These are phyloP conservation scores for Wickerhamiella kurtzmanii DNA, from an alignment of 805 yeast species.

Conservation along the genomic window DNA sequence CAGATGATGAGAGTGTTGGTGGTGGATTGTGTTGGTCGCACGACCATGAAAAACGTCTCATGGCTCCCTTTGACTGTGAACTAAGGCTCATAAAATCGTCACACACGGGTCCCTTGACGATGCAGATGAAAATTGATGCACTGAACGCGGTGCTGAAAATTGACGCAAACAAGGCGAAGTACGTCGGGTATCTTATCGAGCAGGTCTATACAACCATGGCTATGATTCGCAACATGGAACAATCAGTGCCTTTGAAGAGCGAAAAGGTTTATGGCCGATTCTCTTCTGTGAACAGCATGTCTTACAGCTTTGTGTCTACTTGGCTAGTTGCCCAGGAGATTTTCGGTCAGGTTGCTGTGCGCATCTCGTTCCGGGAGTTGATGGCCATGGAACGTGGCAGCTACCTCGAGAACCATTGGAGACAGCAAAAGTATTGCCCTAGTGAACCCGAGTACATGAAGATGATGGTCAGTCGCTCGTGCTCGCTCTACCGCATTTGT, in stretches of 20 bases:
- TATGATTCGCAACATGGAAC: not conserved
- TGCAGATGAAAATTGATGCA: not conserved
- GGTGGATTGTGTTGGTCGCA: not conserved
- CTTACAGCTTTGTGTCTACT: not conserved
- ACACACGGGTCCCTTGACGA: not conserved
- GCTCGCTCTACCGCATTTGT: not conserved
- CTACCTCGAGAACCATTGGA: conserved; percentile 1
- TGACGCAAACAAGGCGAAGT: not conserved
- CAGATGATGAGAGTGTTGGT: not conserved
- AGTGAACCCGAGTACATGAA: not conserved
- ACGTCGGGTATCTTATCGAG: not conserved
- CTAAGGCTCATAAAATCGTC: not conserved
- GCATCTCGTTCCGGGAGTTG: not conserved
- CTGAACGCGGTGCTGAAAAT: not conserved
- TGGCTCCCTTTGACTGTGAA: not conserved
- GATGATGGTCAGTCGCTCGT: not conserved
- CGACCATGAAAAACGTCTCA: not conserved
- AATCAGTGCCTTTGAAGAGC: no score
- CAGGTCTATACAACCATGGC: not conserved
- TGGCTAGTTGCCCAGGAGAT: not conserved
- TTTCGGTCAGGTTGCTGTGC: not conserved
- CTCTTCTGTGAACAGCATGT: not conserved
- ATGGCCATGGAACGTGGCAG: not conserved
- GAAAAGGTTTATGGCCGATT: not conserved
- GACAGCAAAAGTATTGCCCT: not conserved